Evolutionary conservation across 345 rosid species (phyloP), one percentile per base, ranked within the genome.

Genomic region (Aquilaria yunnanensis): DNA sequence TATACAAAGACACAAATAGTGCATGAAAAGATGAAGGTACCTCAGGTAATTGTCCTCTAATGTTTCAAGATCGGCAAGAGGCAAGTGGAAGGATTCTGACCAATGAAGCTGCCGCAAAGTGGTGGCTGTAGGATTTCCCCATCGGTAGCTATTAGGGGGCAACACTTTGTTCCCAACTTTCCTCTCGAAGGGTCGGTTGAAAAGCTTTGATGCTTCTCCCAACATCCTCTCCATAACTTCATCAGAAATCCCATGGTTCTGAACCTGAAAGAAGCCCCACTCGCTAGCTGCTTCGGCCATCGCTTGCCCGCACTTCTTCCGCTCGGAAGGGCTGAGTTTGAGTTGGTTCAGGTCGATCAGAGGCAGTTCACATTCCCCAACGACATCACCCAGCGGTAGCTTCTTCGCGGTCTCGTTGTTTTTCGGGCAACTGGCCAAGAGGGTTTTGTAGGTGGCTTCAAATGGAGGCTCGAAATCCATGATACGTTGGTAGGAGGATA

Each of bases 101-200:
- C 92, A 83, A 1, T 72, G 67, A 57, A 85, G 67, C 68, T 92
- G 91, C 49, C 67, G 58, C 56, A 85, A 64, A 51, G 75, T 64
- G 64, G 81, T 79, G 6, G 98, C 98, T 2, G 45, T 71, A 51
- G 86, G 86, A 80, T 82, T 92, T 51, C 94, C 94, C 98, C 98
- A 88, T 0, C 84, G 82, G 47, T 92, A 92, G 53, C 73, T 73
- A 54, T 63, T 59, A 13, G 69, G 67, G 1, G 80, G 66, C 37
- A 78, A 65, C 51, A 80, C 77, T 0, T 57, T 74, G 3, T 37
- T 70, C 33, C 51, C 54, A 53, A 57, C 46, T 66, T 85, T 92
- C 64, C 37, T 67, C 5, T 51, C 14, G 47, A 88, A 88, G 2
- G 96, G 82, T 32, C 67, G 78, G 33, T 73, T 65, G 64, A 92